Evolutionary conservation across 176 grass and related monocot species (phyloP).

Genomic region (Microstegium vimineum): DNA sequence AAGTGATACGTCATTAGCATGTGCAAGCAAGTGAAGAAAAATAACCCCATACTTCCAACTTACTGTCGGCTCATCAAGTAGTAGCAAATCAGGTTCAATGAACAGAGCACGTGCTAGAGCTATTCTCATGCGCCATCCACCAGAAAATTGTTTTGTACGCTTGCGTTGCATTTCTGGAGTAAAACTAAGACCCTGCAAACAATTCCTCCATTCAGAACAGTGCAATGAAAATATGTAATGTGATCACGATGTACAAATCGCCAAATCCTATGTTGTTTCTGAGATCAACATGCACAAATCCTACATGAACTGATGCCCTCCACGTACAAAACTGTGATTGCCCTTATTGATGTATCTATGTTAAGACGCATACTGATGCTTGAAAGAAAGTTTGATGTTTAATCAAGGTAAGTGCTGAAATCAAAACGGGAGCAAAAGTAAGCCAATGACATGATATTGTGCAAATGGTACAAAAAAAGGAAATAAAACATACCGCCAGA

Average conservation of each 20-base stretch:
- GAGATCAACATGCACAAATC: neutral
- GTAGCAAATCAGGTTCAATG: constrained; percentile 93
- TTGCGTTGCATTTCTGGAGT: constrained; percentile 92
- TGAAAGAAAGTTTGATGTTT: neutral
- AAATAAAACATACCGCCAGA: constrained; percentile 69
- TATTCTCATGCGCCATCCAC: constrained; percentile 98
- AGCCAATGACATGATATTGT: neutral
- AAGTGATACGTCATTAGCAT: constrained; percentile 29
- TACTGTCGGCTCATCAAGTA: constrained; percentile 98
- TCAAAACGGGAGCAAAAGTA: neutral
- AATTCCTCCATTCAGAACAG: constrained; percentile 19
- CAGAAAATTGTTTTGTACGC: constrained; percentile 80
- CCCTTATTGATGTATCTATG: neutral
- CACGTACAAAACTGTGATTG: neutral
- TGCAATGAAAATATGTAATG: constrained; percentile 4
- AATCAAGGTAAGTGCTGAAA: neutral
- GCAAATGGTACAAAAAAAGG: neutral
- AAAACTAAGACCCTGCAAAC: constrained; percentile 91
- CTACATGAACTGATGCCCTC: neutral
- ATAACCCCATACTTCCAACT: neutral
- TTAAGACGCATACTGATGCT: neutral
- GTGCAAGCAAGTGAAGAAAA: neutral
- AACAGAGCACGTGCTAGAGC: constrained; percentile 92
- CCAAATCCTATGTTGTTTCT: neutral
- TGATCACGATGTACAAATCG: neutral